A percentile compares a stretch with the other conserved stretches of the same genome.
Conservation (phyloP, 495 filamentous ascomycete genomes). For the Daldinia caldariorum region DNA sequence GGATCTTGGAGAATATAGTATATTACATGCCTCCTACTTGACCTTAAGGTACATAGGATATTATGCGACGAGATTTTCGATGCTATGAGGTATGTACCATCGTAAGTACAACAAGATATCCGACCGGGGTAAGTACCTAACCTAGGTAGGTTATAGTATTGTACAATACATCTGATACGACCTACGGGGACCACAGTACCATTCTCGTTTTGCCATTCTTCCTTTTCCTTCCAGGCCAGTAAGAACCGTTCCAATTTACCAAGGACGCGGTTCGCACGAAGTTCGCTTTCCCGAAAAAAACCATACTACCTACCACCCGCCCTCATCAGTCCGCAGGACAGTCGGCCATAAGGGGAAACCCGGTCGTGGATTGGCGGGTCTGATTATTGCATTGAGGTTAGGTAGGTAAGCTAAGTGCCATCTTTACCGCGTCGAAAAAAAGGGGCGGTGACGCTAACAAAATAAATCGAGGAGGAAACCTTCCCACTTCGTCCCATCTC, state of each 20-base stretch:
- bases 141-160: too few species aligned
- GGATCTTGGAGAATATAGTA: conserved; percentile 1
- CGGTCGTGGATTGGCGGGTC: conserved; percentile 17
- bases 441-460: conserved; percentile 41
- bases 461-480: background rate
- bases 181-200: background rate
- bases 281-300: conserved; percentile 5
- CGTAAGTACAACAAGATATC: conserved; percentile 9
- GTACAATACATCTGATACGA: conserved; percentile 1
- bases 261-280: conserved; percentile 35
- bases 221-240: conserved; percentile 23
- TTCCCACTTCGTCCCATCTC: conserved; percentile 2
- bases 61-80: background rate
- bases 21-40: too few species aligned
- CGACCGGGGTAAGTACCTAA: conserved; percentile 2
- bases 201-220: conserved; percentile 31
- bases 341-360: conserved; percentile 20
- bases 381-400: conserved; percentile 16
- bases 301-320: background rate
- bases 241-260: conserved; percentile 38
- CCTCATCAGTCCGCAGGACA: conserved; percentile 12
- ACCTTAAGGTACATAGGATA: background rate
- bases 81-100: background rate
- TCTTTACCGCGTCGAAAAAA: conserved; percentile 8
- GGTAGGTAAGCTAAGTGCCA: background rate